These are phyloP conservation scores for Cutaneotrichosporon sp. DNA, from an alignment of 1,284 basidiomycete genomes.

Conservation along the genomic window DNA sequence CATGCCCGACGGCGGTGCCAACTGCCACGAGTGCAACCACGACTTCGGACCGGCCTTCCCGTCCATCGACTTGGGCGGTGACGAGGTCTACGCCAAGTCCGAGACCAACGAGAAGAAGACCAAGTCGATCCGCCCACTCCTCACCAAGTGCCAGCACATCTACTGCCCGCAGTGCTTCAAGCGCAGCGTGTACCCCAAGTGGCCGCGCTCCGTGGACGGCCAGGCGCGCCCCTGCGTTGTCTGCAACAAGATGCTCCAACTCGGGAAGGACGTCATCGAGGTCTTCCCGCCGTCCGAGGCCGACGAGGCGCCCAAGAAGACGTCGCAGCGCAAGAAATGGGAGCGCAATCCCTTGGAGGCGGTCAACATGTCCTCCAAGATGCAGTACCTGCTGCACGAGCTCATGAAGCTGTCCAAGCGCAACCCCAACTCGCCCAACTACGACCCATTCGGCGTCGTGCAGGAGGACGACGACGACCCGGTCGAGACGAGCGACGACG, in stretches of 20 bases:
- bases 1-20: conserved; percentile 67
- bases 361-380: conserved; percentile 79
- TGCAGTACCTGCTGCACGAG: conserved; percentile 73
- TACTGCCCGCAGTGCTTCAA: conserved; percentile 85
- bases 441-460: conserved; percentile 64
- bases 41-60: conserved; percentile 65
- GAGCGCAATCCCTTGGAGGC: conserved; percentile 68
- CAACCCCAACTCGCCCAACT: conserved; percentile 83
- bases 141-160: conserved; percentile 93
- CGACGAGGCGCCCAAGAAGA: conserved; percentile 47
- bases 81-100: conserved; percentile 57
- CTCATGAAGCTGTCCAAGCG: conserved; percentile 71
- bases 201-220: conserved; percentile 68
- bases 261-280: conserved; percentile 70
- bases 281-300: conserved; percentile 65
- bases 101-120: conserved; percentile 40
- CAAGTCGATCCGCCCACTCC: conserved; percentile 55
- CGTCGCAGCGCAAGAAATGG: conserved; percentile 61
- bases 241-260: conserved; percentile 66
- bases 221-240: conserved; percentile 66
- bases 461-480: conserved; percentile 69
- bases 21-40: conserved; percentile 80
- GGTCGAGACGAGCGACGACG: conserved; percentile 63
- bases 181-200: conserved; percentile 69
- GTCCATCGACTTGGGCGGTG: conserved; percentile 52